These are phyloP conservation scores for Papilionanthe hybrid DNA, from an alignment of 116 monocot species.

Conservation along the genomic window DNA sequence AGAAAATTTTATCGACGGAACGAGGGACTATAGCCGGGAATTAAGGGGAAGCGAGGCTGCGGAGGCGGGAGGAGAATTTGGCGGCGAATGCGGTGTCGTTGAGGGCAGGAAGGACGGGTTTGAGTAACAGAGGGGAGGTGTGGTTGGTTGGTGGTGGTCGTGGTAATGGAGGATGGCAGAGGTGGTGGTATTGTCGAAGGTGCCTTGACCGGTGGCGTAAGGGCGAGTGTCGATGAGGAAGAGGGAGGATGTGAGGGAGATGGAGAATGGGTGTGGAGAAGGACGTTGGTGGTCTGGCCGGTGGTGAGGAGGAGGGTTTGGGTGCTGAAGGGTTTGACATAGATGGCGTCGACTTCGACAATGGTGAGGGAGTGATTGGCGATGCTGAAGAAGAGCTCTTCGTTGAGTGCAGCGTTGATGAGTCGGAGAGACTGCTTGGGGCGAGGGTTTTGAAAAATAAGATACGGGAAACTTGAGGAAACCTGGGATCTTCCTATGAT, in stretches of 20 bases:
- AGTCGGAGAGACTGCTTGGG: too few species aligned
- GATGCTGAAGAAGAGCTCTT: too few species aligned
- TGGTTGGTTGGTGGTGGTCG: too few species aligned
- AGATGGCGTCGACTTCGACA: too few species aligned
- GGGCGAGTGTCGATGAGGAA: slow-evolving; percentile 34
- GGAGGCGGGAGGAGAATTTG: slow-evolving; percentile 18
- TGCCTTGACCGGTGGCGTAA: slow-evolving; percentile 32
- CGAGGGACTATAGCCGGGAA: slow-evolving; percentile 23
- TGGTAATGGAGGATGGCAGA: too few species aligned
- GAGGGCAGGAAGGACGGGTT: too few species aligned
- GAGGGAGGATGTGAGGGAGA: slow-evolving; percentile 10
- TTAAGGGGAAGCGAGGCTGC: slow-evolving; percentile 14
- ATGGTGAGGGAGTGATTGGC: too few species aligned
- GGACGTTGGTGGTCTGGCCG: slow-evolving; percentile 38
- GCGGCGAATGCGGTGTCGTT: slow-evolving; percentile 29
- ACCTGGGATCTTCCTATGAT: too few species aligned
- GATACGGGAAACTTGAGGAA: too few species aligned
- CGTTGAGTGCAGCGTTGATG: too few species aligned
- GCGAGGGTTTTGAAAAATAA: too few species aligned
- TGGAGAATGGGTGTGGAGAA: slow-evolving; percentile 22
- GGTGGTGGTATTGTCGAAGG: slow-evolving; percentile 43
- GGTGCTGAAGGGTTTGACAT: slow-evolving; percentile 26
- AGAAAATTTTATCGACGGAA: slow-evolving; percentile 15
- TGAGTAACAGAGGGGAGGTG: too few species aligned
- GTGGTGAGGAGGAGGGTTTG: slow-evolving; percentile 21